Conservation (phyloP, 78 protist species). For the Dictyostelium intermedium region DNA sequence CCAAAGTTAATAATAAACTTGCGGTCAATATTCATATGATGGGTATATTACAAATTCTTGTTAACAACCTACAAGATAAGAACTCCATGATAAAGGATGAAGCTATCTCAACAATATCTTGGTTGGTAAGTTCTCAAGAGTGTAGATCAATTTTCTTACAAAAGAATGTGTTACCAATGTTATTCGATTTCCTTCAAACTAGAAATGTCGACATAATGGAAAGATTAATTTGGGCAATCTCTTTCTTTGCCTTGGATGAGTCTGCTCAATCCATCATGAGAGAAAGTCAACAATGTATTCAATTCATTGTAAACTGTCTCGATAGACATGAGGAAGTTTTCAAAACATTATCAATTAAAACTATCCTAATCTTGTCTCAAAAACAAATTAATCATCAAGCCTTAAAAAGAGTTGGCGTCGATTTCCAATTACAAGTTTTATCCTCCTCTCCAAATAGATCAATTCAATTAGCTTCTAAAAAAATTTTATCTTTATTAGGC, state of each 20-base stretch:
- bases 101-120: slow-evolving; percentile 16
- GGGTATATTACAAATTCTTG: background rate
- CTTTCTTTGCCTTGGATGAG: slow-evolving; percentile 53
- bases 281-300: background rate
- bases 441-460: slow-evolving; percentile 1
- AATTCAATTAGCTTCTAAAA: slow-evolving; percentile 45
- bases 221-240: slow-evolving; percentile 45
- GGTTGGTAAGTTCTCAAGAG: slow-evolving; percentile 19
- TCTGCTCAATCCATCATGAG: slow-evolving; percentile 19
- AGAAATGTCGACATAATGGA: background rate
- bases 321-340: slow-evolving; percentile 34
- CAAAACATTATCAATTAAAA: slow-evolving; percentile 42
- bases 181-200: background rate
- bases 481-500: slow-evolving; percentile 31
- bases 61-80: background rate
- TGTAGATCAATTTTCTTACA: slow-evolving; percentile 12
- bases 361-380: slow-evolving; percentile 26
- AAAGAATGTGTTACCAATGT: background rate
- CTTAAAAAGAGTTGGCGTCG: background rate
- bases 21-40: background rate
- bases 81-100: slow-evolving; percentile 6
- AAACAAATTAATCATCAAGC: slow-evolving; percentile 2
- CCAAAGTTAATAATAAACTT: background rate
- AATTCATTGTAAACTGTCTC: slow-evolving; percentile 25
- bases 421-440: background rate